Base-by-base conservation (phyloP, 2,329 filamentous ascomycete genomes). In the Ciborinia camelliae region DNA sequence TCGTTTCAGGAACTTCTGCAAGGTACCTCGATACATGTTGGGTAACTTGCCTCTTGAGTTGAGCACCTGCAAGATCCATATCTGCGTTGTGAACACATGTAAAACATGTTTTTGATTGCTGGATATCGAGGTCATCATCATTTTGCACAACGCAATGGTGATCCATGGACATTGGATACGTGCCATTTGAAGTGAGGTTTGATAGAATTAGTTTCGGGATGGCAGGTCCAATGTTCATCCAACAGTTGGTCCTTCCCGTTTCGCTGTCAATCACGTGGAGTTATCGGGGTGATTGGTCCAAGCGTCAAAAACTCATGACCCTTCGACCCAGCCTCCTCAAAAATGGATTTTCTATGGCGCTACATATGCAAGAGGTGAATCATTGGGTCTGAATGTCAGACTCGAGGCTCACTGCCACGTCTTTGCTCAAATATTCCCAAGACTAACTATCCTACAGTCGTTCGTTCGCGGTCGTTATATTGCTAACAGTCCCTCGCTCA, bases 341-440 rank as follows among this genome's bases (percentile, higher is more conserved):
- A 59, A 35, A 58, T 63, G 62, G 52, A 59, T 51, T 51, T 51
- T 37, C 23, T 14, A 7, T 1, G 4, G 39, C 18, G 12, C 26
- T 23, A 23, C 47, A 37, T 7, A 23, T 47, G 30, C 37, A 51
- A 52, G n/a, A 23, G 4, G 63, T 64, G 63, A 64, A 53, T 64
- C 45, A 64, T 53, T 64, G 62, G 62, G n/a, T 48, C 63, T 45
- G 30, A 39, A 61, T 64, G 54, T 61, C 35, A 28, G 43, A 63
- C 32, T 61, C 52, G 26, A 53, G 12, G 15, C 48, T 61, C 48
- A 61, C 63, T 64, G 63, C 63, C 63, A 64, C 63, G 63, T 64
- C 48, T 59, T 59, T 63, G 32, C 26, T 20, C 35, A 53, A 41
- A 10, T 12, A 35, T 12, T 18, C 14, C 28, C 14, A 32, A 43